phyloP scores from a whole-genome alignment of 2,329 filamentous ascomycete species.

The Macrophomina tecta region DNA sequence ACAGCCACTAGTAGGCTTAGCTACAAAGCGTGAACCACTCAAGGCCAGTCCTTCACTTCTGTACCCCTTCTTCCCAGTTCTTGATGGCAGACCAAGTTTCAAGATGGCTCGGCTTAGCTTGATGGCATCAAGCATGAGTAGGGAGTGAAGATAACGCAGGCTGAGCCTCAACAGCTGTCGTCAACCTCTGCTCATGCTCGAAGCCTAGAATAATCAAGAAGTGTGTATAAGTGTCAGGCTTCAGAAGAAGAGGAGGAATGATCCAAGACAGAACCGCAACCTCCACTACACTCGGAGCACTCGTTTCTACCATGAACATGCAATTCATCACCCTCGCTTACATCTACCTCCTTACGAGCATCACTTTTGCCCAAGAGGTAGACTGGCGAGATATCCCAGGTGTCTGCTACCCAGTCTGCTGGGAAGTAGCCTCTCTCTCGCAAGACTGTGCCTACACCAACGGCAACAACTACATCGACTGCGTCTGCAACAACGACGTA shows the following conservation, averaged over 20 bases:
- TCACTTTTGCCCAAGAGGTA: neutral
- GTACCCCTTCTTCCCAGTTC: neutral
- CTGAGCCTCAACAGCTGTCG: neutral
- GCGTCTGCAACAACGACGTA: neutral
- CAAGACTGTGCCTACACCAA: neutral
- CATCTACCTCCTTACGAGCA: neutral
- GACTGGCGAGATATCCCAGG: constrained; percentile 2
- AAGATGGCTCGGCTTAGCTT: neutral
- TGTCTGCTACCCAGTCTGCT: neutral
- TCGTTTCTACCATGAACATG: neutral
- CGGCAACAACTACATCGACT: neutral
- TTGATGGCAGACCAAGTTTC: neutral
- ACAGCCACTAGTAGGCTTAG: constrained; percentile 10
- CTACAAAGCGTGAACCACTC: neutral
- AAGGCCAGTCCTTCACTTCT: neutral
- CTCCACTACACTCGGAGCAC: neutral
- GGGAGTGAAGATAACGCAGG: neutral
- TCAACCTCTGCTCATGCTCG: neutral
- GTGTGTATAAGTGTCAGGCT: no score
- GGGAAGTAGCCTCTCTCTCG: neutral
- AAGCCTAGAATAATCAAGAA: neutral
- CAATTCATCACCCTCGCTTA: neutral
- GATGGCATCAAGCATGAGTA: neutral
- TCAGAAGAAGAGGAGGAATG: no score
- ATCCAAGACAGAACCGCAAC: no score